phyloP scores from a whole-genome alignment of 148 eudicot species.

The Talinum fruticosum region DNA sequence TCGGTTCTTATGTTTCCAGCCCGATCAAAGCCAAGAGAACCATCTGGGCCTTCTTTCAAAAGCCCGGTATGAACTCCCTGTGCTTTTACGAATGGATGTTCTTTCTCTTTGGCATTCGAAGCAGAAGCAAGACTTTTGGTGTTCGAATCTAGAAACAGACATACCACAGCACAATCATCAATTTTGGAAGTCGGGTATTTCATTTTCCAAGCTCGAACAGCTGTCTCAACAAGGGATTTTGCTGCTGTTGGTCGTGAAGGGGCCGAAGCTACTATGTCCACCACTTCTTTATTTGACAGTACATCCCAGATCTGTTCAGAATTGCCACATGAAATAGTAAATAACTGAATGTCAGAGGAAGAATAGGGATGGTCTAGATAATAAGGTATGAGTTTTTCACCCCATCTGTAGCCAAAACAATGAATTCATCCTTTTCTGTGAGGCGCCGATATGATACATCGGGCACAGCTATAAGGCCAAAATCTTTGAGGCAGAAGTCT shows the following conservation, averaged over 20 bases:
- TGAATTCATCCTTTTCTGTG: conserved; percentile 74
- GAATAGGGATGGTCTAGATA: background rate
- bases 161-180: conserved; percentile 87
- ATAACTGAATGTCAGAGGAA: background rate
- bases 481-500: conserved; percentile 91
- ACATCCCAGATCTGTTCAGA: conserved; percentile 86
- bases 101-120: conserved; percentile 33
- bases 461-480: conserved; percentile 81
- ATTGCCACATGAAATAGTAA: background rate
- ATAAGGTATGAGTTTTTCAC: conserved; percentile 32
- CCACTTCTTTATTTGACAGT: conserved; percentile 80
- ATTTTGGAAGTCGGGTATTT: conserved; percentile 87
- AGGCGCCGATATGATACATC: conserved; percentile 62
- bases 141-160: conserved; percentile 68
- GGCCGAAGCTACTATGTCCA: conserved; percentile 59
- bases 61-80: conserved; percentile 2
- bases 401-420: conserved; percentile 90
- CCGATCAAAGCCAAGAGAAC: conserved; percentile 22
- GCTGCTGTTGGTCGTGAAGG: conserved; percentile 63
- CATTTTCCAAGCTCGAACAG: conserved; percentile 69
- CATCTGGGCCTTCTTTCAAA: conserved; percentile 26
- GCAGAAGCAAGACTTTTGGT: conserved; percentile 34
- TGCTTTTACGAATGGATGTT: conserved; percentile 17
- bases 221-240: conserved; percentile 60
- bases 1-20: conserved; percentile 32